These are phyloP conservation scores for Aspergillus niger DNA, from an alignment of 2,329 filamentous ascomycete genomes.

Conservation along the genomic window DNA sequence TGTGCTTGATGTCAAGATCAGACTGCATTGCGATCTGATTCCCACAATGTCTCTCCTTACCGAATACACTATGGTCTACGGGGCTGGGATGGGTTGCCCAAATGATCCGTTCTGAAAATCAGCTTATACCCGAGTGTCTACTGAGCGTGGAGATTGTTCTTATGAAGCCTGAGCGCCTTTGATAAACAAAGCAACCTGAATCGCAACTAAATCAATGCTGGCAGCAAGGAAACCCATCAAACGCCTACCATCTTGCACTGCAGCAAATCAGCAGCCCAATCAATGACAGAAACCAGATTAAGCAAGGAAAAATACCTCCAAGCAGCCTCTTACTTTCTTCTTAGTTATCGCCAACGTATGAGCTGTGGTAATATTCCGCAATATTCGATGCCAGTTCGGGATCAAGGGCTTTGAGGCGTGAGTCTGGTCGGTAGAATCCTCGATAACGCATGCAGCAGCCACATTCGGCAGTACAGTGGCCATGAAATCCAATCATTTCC, in stretches of 20 bases:
- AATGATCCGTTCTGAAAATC: not conserved
- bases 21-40: no score
- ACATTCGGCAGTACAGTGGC: slow-evolving; percentile 1
- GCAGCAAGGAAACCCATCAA: not conserved
- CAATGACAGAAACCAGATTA: not conserved
- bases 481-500: not conserved
- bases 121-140: not conserved
- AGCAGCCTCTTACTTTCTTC: no score
- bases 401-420: not conserved
- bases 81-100: no score
- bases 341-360: not conserved
- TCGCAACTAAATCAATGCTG: not conserved
- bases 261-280: not conserved
- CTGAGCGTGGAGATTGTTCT: not conserved
- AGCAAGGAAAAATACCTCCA: not conserved
- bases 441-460: slow-evolving; percentile 1
- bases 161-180: not conserved
- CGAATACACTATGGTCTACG: not conserved
- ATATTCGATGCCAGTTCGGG: not conserved
- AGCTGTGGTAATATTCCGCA: not conserved
- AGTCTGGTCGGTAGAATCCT: slow-evolving; percentile 1
- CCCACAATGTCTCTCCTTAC: not conserved
- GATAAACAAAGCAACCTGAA: not conserved
- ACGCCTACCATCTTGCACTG: not conserved
- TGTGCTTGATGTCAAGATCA: not conserved